Percentiles rank a stretch among this genome's conserved stretches.
phyloP scores from a whole-genome alignment of 208 protist genomes.

The Leishmania braziliensis region DNA sequence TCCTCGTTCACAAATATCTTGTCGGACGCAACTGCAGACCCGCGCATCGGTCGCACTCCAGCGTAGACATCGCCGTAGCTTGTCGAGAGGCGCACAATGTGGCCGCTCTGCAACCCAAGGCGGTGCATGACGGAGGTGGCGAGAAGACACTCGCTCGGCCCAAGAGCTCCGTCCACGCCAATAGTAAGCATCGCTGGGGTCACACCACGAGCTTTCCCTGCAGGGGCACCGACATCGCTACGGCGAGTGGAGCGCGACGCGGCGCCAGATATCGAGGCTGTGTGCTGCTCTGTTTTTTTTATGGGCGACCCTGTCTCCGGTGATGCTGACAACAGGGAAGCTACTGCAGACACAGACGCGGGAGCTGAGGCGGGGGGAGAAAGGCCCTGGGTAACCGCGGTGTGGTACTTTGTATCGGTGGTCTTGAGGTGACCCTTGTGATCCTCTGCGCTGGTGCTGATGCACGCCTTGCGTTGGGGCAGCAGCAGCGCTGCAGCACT shows the following conservation, averaged over 20 bases:
- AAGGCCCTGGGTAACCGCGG: no score
- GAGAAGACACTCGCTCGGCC: slow-evolving; percentile 24
- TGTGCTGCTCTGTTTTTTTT: not conserved
- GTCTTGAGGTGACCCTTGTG: not conserved
- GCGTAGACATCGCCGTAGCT: slow-evolving; percentile 20
- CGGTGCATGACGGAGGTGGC: slow-evolving; percentile 11
- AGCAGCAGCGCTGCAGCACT: not conserved
- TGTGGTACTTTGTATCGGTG: not conserved
- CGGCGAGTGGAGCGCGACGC: not conserved
- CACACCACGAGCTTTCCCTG: not conserved
- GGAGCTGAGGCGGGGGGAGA: not conserved
- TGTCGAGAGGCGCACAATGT: slow-evolving; percentile 20
- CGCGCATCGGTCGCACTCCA: slow-evolving; percentile 21
- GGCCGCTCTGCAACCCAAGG: slow-evolving; percentile 17
- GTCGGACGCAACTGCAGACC: slow-evolving; percentile 5
- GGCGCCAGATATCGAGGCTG: not conserved
- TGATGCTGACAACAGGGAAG: not conserved
- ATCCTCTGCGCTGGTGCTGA: not conserved
- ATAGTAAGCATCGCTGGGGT: not conserved
- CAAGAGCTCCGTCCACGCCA: slow-evolving; percentile 10
- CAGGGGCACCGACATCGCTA: not conserved
- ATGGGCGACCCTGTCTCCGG: not conserved
- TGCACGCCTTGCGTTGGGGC: not conserved
- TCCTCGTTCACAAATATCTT: slow-evolving; percentile 29
- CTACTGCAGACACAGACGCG: not conserved